Evolutionary conservation across 2,329 filamentous ascomycete genomes (phyloP).

Genomic region (Fusarium annulatum): DNA sequence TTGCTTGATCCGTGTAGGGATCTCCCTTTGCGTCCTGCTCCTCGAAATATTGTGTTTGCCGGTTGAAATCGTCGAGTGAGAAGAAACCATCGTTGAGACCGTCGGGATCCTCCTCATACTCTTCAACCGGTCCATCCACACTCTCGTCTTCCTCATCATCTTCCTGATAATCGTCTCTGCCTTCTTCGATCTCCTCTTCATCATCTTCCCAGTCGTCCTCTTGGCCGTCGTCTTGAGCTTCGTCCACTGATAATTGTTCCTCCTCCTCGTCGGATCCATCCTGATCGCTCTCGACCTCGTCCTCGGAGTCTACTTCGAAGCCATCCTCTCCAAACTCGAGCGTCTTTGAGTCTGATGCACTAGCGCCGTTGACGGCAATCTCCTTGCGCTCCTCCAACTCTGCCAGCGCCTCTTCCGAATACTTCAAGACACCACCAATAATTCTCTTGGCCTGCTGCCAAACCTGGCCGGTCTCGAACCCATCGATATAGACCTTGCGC

Average conservation of each 20-base stretch:
- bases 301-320: constrained; percentile 47
- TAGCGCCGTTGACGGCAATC: constrained; percentile 48
- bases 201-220: constrained; percentile 52
- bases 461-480: constrained; percentile 88
- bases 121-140: constrained; percentile 58
- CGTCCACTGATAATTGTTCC: constrained; percentile 39
- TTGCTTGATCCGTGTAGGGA: constrained; percentile 76
- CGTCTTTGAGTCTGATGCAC: constrained; percentile 48
- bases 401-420: constrained; percentile 59
- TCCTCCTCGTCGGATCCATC: constrained; percentile 47
- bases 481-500: constrained; percentile 85
- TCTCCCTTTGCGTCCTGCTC: constrained; percentile 84
- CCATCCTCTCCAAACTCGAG: constrained; percentile 46
- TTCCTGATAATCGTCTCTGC: constrained; percentile 49
- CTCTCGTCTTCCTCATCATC: constrained; percentile 54
- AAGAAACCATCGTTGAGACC: constrained; percentile 98
- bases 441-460: constrained; percentile 94
- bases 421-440: constrained; percentile 67
- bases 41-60: constrained; percentile 89
- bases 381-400: constrained; percentile 66
- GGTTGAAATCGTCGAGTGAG: constrained; percentile 97
- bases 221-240: constrained; percentile 38
- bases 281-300: constrained; percentile 45
- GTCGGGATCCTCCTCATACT: constrained; percentile 71
- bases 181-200: constrained; percentile 51